Percentiles rank a stretch among this genome's conserved stretches.
Conservation (phyloP, 345 rosid species). For the Erodium maritimum region DNA sequence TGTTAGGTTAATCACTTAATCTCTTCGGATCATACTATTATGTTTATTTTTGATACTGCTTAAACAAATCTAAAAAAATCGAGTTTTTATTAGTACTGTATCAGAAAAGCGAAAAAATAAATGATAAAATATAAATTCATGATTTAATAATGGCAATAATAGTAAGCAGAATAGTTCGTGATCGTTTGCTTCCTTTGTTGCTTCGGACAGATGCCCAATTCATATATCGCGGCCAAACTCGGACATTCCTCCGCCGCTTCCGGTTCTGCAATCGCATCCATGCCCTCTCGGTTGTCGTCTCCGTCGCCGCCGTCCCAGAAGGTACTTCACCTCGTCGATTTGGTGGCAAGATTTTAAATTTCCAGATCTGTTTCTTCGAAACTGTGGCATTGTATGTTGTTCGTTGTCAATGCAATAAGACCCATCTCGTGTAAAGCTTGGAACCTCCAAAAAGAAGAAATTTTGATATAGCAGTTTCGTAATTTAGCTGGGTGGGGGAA, state of each 20-base stretch:
- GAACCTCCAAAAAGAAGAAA: not conserved
- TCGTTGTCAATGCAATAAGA: slow-evolving; percentile 3
- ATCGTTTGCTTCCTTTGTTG: no score
- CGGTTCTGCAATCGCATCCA: not conserved
- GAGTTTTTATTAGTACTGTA: no score
- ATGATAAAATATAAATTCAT: no score
- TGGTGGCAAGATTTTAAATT: not conserved
- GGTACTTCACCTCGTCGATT: not conserved
- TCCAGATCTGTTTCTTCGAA: not conserved
- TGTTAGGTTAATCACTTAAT: no score
- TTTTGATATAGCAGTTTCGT: not conserved
- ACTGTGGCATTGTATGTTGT: not conserved
- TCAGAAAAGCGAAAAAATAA: no score
- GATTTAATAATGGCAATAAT: no score
- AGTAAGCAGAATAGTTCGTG: no score
- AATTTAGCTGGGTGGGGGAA: not conserved
- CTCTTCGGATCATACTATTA: no score
- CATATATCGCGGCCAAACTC: no score
- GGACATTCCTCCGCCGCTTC: not conserved
- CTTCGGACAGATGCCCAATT: no score
- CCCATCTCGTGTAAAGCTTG: slow-evolving; percentile 6
- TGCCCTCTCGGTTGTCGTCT: not conserved
- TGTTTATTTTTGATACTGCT: no score
- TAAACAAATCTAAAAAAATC: no score
- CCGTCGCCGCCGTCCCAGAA: not conserved